Evolutionary conservation across 2,329 filamentous ascomycete species (phyloP).

Genomic region (Pestalotiopsis sp.): DNA sequence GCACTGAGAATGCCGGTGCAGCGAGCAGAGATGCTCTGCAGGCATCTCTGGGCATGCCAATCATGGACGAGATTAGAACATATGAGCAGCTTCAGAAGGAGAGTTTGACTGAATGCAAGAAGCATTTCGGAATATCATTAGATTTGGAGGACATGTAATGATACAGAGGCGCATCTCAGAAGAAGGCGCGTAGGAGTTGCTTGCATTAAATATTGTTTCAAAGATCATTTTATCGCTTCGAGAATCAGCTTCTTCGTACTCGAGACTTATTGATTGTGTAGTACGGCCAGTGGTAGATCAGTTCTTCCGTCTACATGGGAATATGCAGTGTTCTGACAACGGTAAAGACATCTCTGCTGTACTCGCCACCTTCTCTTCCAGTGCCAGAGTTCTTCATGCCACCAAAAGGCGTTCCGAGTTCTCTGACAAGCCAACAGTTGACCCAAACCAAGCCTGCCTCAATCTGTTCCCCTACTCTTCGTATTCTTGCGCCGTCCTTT

Average conservation of each 20-base stretch:
- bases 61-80: neutral
- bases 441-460: constrained; percentile 36
- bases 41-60: neutral
- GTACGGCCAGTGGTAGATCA: neutral
- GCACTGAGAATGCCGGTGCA: no score
- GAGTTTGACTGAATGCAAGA: neutral
- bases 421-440: constrained; percentile 35
- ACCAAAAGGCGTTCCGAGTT: constrained; percentile 35
- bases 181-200: neutral
- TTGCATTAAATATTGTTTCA: no score
- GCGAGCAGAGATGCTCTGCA: neutral
- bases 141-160: neutral
- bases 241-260: neutral
- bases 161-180: neutral
- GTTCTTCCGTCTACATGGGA: constrained; percentile 14
- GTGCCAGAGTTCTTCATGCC: constrained; percentile 36
- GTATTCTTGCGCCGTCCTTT: constrained; percentile 29
- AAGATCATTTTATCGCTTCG: no score
- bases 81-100: constrained; percentile 1
- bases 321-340: constrained; percentile 32
- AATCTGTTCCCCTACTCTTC: constrained; percentile 33
- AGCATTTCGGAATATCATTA: neutral
- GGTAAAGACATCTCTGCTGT: constrained; percentile 36
- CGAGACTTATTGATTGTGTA: neutral
- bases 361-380: constrained; percentile 33